A percentile compares a stretch with the other conserved stretches of the same genome.
phyloP scores from a whole-genome alignment of 148 eudicot species.

The Heliosperma pusillum region DNA sequence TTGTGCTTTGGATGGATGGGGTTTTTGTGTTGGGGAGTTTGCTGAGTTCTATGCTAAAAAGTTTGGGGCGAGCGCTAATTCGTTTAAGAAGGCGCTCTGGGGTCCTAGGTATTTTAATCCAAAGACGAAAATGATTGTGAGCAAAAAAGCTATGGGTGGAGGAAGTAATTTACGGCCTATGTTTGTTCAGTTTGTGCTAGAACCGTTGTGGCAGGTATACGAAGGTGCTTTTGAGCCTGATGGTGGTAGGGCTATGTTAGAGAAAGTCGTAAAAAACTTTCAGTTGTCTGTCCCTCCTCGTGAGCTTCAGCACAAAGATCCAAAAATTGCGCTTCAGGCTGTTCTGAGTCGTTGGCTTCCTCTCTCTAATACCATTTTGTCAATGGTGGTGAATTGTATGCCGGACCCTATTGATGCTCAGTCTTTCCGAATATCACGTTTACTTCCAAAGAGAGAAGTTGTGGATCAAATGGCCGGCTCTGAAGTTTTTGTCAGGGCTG shows the following conservation, averaged over 20 bases:
- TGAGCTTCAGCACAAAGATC: slow-evolving; percentile 73
- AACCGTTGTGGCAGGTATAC: slow-evolving; percentile 87
- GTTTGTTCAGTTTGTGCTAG: slow-evolving; percentile 84
- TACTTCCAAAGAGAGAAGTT: slow-evolving; percentile 80
- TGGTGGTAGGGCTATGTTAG: slow-evolving; percentile 58
- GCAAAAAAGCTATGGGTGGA: slow-evolving; percentile 57
- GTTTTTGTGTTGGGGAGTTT: slow-evolving; percentile 68
- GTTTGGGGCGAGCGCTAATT: slow-evolving; percentile 49
- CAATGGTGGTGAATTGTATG: slow-evolving; percentile 68
- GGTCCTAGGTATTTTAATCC: slow-evolving; percentile 77
- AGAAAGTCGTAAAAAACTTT: slow-evolving; percentile 66
- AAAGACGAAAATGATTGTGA: slow-evolving; percentile 62
- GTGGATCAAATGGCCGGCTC: slow-evolving; percentile 38
- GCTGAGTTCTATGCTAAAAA: slow-evolving; percentile 78
- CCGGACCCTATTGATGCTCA: slow-evolving; percentile 77
- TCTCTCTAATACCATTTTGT: slow-evolving; percentile 58
- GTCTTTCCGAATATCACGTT: slow-evolving; percentile 58
- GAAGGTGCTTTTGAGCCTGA: slow-evolving; percentile 52
- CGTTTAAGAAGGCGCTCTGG: slow-evolving; percentile 69
- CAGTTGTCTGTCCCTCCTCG: slow-evolving; percentile 61
- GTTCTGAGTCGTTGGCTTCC: slow-evolving; percentile 95
- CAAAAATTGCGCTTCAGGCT: slow-evolving; percentile 70
- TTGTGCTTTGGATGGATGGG: slow-evolving; percentile 98
- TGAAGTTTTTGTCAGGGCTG: slow-evolving; percentile 63
- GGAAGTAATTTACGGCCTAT: slow-evolving; percentile 64